Evolutionary conservation across 2,329 filamentous ascomycete genomes (phyloP), one percentile per base, ranked within the genome.

Genomic region (Canariomyces notabilis): DNA sequence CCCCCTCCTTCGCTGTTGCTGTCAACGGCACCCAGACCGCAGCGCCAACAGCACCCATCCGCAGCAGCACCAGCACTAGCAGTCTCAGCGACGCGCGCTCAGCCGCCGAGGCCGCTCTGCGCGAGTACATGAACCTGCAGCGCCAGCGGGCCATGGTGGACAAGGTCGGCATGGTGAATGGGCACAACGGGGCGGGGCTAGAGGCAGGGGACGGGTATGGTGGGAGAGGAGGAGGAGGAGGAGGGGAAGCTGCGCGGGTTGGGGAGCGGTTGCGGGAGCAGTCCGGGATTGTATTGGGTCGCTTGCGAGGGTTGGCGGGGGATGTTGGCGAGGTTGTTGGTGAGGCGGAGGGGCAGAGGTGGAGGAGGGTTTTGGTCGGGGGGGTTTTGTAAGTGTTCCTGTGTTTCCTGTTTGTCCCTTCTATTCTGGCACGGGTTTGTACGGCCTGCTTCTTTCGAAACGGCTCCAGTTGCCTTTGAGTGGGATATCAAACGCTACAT

Each of bases 351-450:
- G 63, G 64, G 26, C 68, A 72, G 36, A 67, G 77, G 29, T 79
- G 75, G 74, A 67, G 75, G 37, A 68, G 68, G 51, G 77, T 74
- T 70, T 54, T 78, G 12, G 57, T 79, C 1, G 75, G 77, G 3
- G 74, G 73, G 1, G 56, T 73, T 14, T 60, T 77, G 75, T 79
- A 56, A 69, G 74, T 65, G 26, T 48, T 36, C n/a, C 40, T 36
- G 18, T 18, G 16, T 37, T 20, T 6, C 38, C 4, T 21, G 4
- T 8, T 35, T 26, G 20, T 44, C 34, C 20, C 7, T 23, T 16
- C 14, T 11, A 42, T 35, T 23, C 29, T 29, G 7, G 18, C 16
- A 21, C 11, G n/a, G 46, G 11, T 33, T 15, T 46, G 26, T 8
- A 4, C 8, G 26, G 26, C 9, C 26, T 29, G 26, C n/a, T n/a